Conservation (phyloP, 1,139 yeast species). For the Saccharomyces hybrid region DNA sequence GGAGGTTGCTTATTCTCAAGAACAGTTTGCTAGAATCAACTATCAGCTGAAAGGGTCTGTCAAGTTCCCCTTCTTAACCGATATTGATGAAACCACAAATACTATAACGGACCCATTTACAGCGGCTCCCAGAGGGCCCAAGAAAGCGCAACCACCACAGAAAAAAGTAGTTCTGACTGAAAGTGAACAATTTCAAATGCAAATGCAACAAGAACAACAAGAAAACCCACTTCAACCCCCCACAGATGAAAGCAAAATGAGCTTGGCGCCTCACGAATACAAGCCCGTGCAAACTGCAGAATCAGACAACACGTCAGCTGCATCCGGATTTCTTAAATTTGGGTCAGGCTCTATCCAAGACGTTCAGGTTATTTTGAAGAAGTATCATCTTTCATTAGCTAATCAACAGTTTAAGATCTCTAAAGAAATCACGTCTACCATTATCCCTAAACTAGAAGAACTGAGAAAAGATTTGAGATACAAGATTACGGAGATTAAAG, state of each 20-base stretch:
- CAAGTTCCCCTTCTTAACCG: slow-evolving; percentile 46
- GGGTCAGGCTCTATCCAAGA: slow-evolving; percentile 47
- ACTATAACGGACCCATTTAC: slow-evolving; percentile 31
- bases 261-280: slow-evolving; percentile 2
- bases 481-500: slow-evolving; percentile 52
- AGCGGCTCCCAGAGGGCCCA: slow-evolving; percentile 17
- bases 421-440: slow-evolving; percentile 49
- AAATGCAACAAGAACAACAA: slow-evolving; percentile 5
- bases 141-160: slow-evolving; percentile 20
- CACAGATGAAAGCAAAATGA: background rate
- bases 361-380: slow-evolving; percentile 40
- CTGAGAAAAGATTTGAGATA: slow-evolving; percentile 56
- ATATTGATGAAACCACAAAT: slow-evolving; percentile 30
- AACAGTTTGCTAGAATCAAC: slow-evolving; percentile 60
- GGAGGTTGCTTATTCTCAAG: slow-evolving; percentile 58
- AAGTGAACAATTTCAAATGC: slow-evolving; percentile 12
- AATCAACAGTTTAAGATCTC: slow-evolving; percentile 43
- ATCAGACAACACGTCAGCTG: slow-evolving; percentile 26
- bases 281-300: slow-evolving; percentile 9
- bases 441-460: slow-evolving; percentile 65
- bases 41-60: slow-evolving; percentile 55
- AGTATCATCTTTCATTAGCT: slow-evolving; percentile 40
- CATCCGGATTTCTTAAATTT: slow-evolving; percentile 46
- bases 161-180: slow-evolving; percentile 4
- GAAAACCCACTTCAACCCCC: background rate